Evolutionary conservation across 441 rosid genomes (phyloP), one percentile per base, ranked within the genome.

Genomic region (Biscutella laevigata): DNA sequence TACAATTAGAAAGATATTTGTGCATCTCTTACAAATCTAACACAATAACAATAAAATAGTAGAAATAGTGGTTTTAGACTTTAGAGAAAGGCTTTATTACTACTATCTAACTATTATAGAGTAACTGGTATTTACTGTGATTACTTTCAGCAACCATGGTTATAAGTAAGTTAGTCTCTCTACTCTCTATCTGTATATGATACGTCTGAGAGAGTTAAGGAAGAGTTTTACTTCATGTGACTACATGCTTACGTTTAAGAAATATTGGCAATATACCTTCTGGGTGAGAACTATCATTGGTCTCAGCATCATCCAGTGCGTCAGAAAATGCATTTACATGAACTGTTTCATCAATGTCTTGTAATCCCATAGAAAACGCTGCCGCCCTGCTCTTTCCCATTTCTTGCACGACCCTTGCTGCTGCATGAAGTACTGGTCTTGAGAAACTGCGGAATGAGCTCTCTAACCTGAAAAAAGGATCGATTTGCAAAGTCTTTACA

Each of bases 351-450:
- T 94, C 98, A 61, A 90, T 80, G 70, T 94, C 95, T 54, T 83
- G 94, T 67, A 90, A 69, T 45, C 99, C 99, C 62, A 94, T 49
- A 64, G 99, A 80, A 78, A 82, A 84, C 7, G 99, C 99, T 62
- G 96, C 96, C 71, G 97, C 99, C 34, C 97, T 74, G 64, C 99
- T 87, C 77, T 75, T 94, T 54, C 97, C 99, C 94, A 94, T 87
- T 75, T 94, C 99, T 71, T 81, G 99, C 50, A 94, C 99, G 64
- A 94, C 95, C 71, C 97, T 79, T 64, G 99, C 95, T 11, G 99
- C 97, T 54, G 99, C 97, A 74, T 94, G 99, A 64, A 94, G 96
- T 25, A 85, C 96, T 29, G 99, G 97, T 76, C 99, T 83, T 55
- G 99, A 94, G 77, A 94, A 94, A 81, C 91, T 94, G 64, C 97